These are phyloP conservation scores for Candida schatavii DNA, from an alignment of 805 yeast genomes.

Conservation along the genomic window DNA sequence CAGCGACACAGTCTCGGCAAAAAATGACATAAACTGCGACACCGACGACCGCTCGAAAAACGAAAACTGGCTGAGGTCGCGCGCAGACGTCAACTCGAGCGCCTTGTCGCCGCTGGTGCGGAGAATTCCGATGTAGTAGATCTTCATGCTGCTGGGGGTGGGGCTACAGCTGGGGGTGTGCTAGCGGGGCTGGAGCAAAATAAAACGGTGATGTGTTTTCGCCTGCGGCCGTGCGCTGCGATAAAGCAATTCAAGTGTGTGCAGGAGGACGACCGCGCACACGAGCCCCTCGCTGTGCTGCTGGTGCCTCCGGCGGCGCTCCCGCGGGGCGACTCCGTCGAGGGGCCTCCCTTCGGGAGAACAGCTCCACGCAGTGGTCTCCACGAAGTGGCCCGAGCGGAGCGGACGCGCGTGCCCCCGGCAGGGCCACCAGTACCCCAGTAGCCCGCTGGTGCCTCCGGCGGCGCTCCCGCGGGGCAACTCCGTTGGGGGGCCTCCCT, in stretches of 20 bases:
- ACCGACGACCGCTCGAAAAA: slow-evolving; percentile 84
- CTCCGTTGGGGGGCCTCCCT: too few species aligned
- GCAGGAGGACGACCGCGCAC: not conserved
- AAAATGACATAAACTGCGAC: slow-evolving; percentile 91
- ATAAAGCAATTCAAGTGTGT: slow-evolving; percentile 1
- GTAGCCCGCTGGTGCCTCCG: too few species aligned
- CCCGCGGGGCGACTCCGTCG: too few species aligned
- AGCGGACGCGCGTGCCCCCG: too few species aligned
- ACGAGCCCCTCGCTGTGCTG: too few species aligned
- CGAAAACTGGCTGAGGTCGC: slow-evolving; percentile 81
- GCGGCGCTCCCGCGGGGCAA: too few species aligned
- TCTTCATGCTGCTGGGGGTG: slow-evolving; percentile 57
- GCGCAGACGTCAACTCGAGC: slow-evolving; percentile 72
- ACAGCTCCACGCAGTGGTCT: too few species aligned
- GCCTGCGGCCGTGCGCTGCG: not conserved
- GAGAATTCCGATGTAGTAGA: slow-evolving; percentile 85
- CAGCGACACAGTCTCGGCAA: slow-evolving; percentile 83
- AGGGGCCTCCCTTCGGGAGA: too few species aligned
- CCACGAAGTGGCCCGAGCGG: too few species aligned
- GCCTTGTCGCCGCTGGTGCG: slow-evolving; percentile 62
- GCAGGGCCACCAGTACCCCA: too few species aligned
- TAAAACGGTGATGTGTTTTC: not conserved
- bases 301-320: too few species aligned
- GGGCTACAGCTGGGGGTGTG: not conserved
- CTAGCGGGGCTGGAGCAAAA: not conserved